A percentile compares a stretch with the other conserved stretches of the same genome.
These are phyloP conservation scores for Takashimella tepidaria DNA, from an alignment of 1,284 basidiomycete genomes.

Conservation along the genomic window DNA sequence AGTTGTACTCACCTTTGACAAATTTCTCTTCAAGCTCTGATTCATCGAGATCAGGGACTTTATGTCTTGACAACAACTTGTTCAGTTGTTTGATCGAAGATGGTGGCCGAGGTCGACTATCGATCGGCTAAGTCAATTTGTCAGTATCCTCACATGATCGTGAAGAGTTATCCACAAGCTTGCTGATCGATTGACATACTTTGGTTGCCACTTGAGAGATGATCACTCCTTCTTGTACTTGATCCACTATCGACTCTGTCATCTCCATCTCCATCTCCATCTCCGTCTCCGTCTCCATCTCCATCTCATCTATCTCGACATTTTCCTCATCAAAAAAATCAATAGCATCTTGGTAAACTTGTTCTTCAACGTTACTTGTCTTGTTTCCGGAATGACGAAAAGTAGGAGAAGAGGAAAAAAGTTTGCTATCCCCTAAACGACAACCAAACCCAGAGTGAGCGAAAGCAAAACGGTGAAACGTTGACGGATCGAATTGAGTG, in stretches of 20 bases:
- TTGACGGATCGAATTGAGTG: too few relatives aligned
- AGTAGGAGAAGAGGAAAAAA: too few relatives aligned
- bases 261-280: constrained; percentile 3
- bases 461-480: too few relatives aligned
- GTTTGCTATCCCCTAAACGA: too few relatives aligned
- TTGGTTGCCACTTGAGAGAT: constrained; percentile 1
- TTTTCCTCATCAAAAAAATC: constrained; percentile 13
- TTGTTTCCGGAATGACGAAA: too few relatives aligned
- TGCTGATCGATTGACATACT: neutral
- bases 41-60: constrained; percentile 32
- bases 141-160: neutral
- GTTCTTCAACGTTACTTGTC: too few relatives aligned
- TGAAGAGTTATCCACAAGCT: neutral
- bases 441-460: too few relatives aligned
- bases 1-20: constrained; percentile 39
- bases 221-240: constrained; percentile 6
- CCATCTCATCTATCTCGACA: constrained; percentile 8
- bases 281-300: constrained; percentile 8
- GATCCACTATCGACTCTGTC: too few relatives aligned
- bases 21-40: constrained; percentile 46
- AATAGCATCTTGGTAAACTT: too few relatives aligned
- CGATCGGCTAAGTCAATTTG: neutral
- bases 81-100: constrained; percentile 41
- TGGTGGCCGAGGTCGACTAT: constrained; percentile 20
- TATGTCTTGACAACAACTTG: constrained; percentile 26